Evolutionary conservation across 306 rosid species (phyloP).

Genomic region (Trichosanthes cucumerina): DNA sequence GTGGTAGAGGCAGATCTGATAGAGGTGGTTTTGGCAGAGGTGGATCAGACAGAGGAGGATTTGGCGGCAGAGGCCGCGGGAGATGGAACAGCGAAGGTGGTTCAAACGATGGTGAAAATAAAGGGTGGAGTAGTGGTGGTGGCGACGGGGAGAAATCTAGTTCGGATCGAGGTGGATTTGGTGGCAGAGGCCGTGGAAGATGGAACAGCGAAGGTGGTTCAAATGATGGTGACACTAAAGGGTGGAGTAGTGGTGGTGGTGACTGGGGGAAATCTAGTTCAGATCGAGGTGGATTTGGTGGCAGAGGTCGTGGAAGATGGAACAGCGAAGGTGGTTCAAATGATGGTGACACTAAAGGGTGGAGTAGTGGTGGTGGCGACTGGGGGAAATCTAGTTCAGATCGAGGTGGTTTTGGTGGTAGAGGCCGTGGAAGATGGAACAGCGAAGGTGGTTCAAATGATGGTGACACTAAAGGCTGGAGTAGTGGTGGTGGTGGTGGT

Average conservation of each 20-base stretch:
- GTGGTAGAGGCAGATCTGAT: slow-evolving; percentile 50
- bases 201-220: slow-evolving; percentile 36
- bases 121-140: slow-evolving; percentile 31
- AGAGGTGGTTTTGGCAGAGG: slow-evolving; percentile 34
- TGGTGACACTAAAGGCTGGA: slow-evolving; percentile 46
- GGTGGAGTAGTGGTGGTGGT: slow-evolving; percentile 8
- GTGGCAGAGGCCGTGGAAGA: slow-evolving; percentile 68
- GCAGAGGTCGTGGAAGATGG: slow-evolving; percentile 65
- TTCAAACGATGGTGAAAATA: slow-evolving; percentile 31
- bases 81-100: slow-evolving; percentile 50
- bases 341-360: slow-evolving; percentile 23
- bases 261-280: slow-evolving; percentile 16
- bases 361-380: slow-evolving; percentile 24
- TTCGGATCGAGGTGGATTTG: slow-evolving; percentile 37
- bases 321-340: slow-evolving; percentile 47
- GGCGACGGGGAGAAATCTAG: slow-evolving; percentile 6
- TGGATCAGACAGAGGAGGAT: slow-evolving; percentile 37
- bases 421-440: no score
- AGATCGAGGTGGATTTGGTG: slow-evolving; percentile 38
- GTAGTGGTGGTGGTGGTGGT: slow-evolving; percentile 25
- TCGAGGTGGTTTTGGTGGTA: no score
- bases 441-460: slow-evolving; percentile 43
- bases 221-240: not conserved
- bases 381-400: no score
- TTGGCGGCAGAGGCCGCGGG: slow-evolving; percentile 60